Percentiles rank a stretch among this genome's conserved stretches.
Conservation (phyloP, 208 protist genomes). For the Trypanosoma congolense region DNA sequence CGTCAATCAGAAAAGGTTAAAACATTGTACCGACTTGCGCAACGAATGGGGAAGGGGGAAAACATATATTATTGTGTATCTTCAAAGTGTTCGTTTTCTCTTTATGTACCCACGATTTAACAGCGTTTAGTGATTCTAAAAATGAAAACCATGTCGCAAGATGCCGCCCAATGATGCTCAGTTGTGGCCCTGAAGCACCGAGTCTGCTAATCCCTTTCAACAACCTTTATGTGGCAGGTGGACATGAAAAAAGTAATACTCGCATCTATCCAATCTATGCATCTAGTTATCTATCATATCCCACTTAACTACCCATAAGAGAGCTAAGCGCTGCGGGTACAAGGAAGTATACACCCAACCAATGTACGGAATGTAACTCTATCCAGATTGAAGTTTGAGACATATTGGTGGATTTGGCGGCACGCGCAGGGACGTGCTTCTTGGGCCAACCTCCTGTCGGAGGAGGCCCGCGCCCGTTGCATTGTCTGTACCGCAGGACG, state of each 20-base stretch:
- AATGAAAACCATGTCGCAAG: too few relatives aligned
- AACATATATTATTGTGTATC: background rate
- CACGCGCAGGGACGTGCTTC: slow-evolving; percentile 30
- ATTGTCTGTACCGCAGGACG: background rate
- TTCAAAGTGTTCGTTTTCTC: too few relatives aligned
- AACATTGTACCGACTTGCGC: background rate
- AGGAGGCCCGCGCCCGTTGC: background rate
- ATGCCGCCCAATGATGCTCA: too few relatives aligned
- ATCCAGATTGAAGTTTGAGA: slow-evolving; percentile 24
- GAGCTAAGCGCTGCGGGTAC: too few relatives aligned
- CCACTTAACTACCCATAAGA: too few relatives aligned
- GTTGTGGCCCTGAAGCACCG: too few relatives aligned
- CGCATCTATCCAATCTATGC: slow-evolving; percentile 4
- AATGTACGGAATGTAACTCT: background rate
- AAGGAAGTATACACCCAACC: background rate
- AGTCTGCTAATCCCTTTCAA: background rate
- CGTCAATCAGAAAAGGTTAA: background rate
- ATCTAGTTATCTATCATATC: too few relatives aligned
- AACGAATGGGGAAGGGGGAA: background rate
- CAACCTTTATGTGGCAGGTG: too few relatives aligned
- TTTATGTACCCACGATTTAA: too few relatives aligned
- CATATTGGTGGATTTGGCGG: slow-evolving; percentile 62
- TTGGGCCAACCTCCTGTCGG: slow-evolving; percentile 6
- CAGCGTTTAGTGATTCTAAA: too few relatives aligned
- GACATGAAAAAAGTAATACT: background rate